phyloP scores from a whole-genome alignment of 306 rosid species.

The Quercus agrifolia region DNA sequence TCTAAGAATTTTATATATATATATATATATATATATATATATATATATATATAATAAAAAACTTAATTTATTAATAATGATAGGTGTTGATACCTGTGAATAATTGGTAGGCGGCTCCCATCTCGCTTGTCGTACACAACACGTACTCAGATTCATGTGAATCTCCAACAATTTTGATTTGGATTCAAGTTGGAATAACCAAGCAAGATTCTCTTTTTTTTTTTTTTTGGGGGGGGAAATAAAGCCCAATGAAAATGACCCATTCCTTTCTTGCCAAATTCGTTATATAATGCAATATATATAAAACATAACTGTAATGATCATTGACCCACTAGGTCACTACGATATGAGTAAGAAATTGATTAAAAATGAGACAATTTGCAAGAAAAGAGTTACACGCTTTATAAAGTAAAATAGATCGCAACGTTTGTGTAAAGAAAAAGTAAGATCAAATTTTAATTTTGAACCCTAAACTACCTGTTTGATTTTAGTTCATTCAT shows the following conservation, averaged over 20 bases:
- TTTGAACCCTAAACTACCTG: too few species aligned
- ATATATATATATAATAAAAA: too few species aligned
- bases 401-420: background rate
- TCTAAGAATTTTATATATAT: too few species aligned
- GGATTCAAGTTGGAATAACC: slow-evolving; percentile 7
- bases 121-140: slow-evolving; percentile 22
- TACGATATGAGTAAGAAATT: background rate
- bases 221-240: too few species aligned
- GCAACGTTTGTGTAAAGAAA: too few species aligned
- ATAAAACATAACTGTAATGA: background rate
- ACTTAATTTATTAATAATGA: too few species aligned
- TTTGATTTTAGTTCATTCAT: too few species aligned
- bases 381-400: background rate
- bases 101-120: background rate
- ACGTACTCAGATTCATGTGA: slow-evolving; percentile 35
- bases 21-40: too few species aligned
- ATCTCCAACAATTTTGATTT: slow-evolving; percentile 24
- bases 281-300: background rate
- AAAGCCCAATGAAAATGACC: slow-evolving; percentile 4
- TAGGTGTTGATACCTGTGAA: background rate
- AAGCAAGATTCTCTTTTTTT: background rate
- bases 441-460: too few species aligned
- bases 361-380: background rate
- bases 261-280: background rate
- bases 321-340: background rate